Conservation (phyloP, 257 asterid genomes). For the Gentiana macrophylla region DNA sequence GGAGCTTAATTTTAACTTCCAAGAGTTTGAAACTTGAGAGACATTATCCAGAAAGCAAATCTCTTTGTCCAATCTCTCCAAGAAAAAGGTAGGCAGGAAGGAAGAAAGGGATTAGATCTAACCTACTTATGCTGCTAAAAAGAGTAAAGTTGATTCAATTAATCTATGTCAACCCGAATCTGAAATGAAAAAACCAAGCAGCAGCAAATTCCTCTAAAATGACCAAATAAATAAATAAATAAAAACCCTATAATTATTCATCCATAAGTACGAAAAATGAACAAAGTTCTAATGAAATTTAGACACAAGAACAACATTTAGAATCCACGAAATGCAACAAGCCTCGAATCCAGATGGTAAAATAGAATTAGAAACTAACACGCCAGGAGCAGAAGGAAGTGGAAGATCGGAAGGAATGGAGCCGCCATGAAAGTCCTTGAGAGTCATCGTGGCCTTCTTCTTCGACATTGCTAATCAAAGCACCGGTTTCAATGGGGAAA, state of each 20-base stretch:
- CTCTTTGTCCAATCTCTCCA: too few species aligned
- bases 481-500: neutral
- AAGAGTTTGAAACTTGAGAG: too few species aligned
- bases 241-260: too few species aligned
- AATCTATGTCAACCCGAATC: neutral
- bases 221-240: neutral
- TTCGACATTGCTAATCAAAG: slow-evolving; percentile 40
- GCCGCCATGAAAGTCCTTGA: slow-evolving; percentile 93
- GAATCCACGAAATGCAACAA: neutral
- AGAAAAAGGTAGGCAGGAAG: too few species aligned
- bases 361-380: slow-evolving; percentile 36
- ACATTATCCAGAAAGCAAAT: too few species aligned
- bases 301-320: too few species aligned
- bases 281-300: too few species aligned
- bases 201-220: neutral
- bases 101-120: too few species aligned
- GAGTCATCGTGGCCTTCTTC: slow-evolving; percentile 95
- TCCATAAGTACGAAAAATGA: too few species aligned
- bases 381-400: slow-evolving; percentile 95
- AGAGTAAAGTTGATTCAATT: too few species aligned
- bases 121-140: too few species aligned
- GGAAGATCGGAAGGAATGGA: slow-evolving; percentile 93
- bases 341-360: neutral
- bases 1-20: too few species aligned
- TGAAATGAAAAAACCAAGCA: neutral